phyloP scores from a whole-genome alignment of 192 early-diverging fungal species.

The Coemansia sp. region DNA sequence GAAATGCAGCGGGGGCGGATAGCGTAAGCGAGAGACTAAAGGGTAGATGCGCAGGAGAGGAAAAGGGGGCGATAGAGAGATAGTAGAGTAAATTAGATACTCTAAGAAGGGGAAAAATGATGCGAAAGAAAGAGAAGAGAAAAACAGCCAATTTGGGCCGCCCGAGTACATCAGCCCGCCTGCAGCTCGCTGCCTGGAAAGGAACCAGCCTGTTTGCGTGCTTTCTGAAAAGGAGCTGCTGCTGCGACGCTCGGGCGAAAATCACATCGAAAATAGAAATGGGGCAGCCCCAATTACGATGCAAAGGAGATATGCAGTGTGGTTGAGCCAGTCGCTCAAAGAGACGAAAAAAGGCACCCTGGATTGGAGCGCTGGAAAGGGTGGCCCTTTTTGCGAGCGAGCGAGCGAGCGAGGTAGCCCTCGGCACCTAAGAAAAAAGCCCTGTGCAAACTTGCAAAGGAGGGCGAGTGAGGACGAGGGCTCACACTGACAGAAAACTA shows the following conservation, averaged over 20 bases:
- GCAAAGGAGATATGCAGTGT: too few species aligned
- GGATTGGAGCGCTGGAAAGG: too few species aligned
- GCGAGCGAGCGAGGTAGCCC: too few species aligned
- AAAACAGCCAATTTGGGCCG: background rate
- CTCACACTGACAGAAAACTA: background rate
- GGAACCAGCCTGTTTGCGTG: too few species aligned
- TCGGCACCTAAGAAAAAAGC: too few species aligned
- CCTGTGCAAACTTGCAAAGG: too few species aligned
- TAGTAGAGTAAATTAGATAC: constrained; percentile 1
- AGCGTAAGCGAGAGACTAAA: background rate
- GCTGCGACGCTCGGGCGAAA: background rate
- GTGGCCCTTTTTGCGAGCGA: too few species aligned
- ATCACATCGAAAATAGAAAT: constrained; percentile 4
- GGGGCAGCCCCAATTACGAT: too few species aligned
- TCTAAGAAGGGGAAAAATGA: constrained; percentile 6
- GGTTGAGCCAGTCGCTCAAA: background rate
- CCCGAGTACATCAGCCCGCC: background rate
- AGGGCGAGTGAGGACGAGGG: background rate
- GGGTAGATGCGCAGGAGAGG: background rate
- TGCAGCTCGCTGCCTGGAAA: constrained; percentile 3
- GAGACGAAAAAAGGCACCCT: background rate
- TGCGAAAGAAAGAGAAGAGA: background rate
- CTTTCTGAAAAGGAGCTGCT: constrained; percentile 7
- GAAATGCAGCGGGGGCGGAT: constrained; percentile 7
- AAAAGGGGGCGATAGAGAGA: background rate